Conservation (phyloP, 495 filamentous ascomycete species). For the Delitschia confertaspora region DNA sequence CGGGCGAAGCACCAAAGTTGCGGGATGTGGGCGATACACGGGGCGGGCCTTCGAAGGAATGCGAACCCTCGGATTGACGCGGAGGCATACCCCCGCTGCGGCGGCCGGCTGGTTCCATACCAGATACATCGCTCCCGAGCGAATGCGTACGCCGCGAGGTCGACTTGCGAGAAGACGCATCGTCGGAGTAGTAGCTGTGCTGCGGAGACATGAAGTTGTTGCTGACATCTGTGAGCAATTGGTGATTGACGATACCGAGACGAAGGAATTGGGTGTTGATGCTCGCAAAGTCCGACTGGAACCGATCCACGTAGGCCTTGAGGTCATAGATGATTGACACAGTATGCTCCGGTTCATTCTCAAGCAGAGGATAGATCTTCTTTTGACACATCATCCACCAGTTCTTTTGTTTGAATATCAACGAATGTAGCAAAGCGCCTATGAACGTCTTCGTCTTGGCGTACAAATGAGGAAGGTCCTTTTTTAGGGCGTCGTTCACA, state of each 20-base stretch:
- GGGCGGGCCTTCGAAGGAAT: slow-evolving; percentile 6
- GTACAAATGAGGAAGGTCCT: slow-evolving; percentile 84
- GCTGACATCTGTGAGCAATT: slow-evolving; percentile 44
- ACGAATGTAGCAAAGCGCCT: slow-evolving; percentile 67
- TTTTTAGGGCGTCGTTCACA: slow-evolving; percentile 83
- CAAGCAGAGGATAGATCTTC: slow-evolving; percentile 67
- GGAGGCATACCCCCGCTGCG: slow-evolving; percentile 14
- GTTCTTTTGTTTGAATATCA: slow-evolving; percentile 67
- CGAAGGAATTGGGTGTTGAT: slow-evolving; percentile 46
- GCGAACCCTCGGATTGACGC: slow-evolving; percentile 1
- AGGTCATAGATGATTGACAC: slow-evolving; percentile 54
- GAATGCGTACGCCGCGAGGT: slow-evolving; percentile 33
- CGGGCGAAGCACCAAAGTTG: background rate
- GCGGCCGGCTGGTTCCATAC: slow-evolving; percentile 8
- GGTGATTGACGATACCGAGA: slow-evolving; percentile 52
- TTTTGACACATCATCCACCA: slow-evolving; percentile 75
- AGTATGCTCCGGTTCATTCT: slow-evolving; percentile 52
- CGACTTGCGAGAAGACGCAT: slow-evolving; percentile 29
- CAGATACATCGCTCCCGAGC: slow-evolving; percentile 29
- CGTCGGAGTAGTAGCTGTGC: slow-evolving; percentile 32
- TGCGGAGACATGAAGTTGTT: slow-evolving; percentile 51
- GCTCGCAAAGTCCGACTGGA: slow-evolving; percentile 61
- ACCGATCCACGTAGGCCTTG: slow-evolving; percentile 34
- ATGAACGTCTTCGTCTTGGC: slow-evolving; percentile 66
- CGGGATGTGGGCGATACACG: slow-evolving; percentile 4